phyloP scores from a whole-genome alignment of 2,329 filamentous ascomycete species.

The Byssothecium circinans region DNA sequence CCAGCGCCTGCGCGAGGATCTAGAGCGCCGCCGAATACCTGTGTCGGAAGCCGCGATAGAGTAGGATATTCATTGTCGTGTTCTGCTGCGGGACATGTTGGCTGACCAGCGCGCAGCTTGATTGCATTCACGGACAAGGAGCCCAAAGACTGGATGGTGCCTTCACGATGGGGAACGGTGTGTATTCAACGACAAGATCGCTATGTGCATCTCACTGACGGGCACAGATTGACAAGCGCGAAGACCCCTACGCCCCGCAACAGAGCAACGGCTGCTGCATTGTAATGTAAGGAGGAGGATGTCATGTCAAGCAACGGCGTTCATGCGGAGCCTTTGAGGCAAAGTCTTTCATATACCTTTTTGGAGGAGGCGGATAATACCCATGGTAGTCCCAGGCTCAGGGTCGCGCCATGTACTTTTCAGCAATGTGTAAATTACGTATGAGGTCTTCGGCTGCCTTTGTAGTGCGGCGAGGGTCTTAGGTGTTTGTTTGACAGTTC shows the following conservation, averaged over 20 bases:
- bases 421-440: conserved; percentile 46
- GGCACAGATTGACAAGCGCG: conserved; percentile 78
- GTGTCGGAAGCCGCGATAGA: conserved; percentile 82
- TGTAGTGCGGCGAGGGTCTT: conserved; percentile 31
- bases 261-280: conserved; percentile 90
- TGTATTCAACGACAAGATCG: conserved; percentile 21
- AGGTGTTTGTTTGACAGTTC: conserved; percentile 27
- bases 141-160: conserved; percentile 98
- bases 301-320: conserved; percentile 44
- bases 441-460: conserved; percentile 34
- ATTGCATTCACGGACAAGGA: conserved; percentile 94
- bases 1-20: conserved; percentile 90
- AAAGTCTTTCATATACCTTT: conserved; percentile 38
- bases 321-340: conserved; percentile 43
- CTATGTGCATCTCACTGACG: conserved; percentile 22
- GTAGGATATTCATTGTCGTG: conserved; percentile 37
- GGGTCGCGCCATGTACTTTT: conserved; percentile 41
- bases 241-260: conserved; percentile 98
- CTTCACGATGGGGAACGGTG: conserved; percentile 88
- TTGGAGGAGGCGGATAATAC: conserved; percentile 42
- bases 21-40: conserved; percentile 92
- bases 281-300: conserved; percentile 70
- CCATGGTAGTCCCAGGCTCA: conserved; percentile 38
- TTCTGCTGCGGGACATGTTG: neutral
- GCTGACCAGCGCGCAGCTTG: conserved; percentile 63